phyloP scores from a whole-genome alignment of 352 stramenopile species.

The Phytophthora constricta region DNA sequence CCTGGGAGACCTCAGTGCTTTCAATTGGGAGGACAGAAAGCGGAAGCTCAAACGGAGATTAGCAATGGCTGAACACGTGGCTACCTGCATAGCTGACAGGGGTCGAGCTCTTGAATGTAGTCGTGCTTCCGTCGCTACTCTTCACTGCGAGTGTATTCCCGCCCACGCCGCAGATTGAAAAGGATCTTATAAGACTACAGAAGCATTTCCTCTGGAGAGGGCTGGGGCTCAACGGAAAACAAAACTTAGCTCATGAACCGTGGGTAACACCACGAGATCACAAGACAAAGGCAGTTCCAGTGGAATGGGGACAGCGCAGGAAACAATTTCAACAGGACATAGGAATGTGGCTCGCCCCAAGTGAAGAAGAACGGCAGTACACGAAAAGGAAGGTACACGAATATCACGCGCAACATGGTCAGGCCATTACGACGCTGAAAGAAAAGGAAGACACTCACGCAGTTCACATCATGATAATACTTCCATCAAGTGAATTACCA shows the following conservation, averaged over 20 bases:
- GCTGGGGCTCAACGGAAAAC: not conserved
- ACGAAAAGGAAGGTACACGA: no score
- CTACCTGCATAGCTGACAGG: no score
- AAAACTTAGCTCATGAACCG: not conserved
- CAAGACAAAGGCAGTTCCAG: no score
- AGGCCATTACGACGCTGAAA: no score
- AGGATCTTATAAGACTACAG: not conserved
- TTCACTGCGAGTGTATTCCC: conserved; percentile 6
- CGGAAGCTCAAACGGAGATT: not conserved
- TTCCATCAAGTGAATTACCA: not conserved
- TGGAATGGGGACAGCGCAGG: no score
- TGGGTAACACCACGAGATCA: not conserved
- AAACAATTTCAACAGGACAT: no score
- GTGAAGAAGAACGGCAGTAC: no score
- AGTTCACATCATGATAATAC: no score
- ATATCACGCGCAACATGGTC: no score
- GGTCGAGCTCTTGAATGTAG: no score
- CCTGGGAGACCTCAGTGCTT: not conserved
- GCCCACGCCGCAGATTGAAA: not conserved
- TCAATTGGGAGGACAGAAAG: not conserved
- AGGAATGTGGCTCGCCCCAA: no score
- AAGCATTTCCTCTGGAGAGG: not conserved
- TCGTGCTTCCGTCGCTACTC: conserved; percentile 1
- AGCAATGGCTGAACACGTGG: not conserved
- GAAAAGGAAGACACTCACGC: no score